phyloP scores from a whole-genome alignment of 1,284 basidiomycete species.

The Pseudozyma pruni region DNA sequence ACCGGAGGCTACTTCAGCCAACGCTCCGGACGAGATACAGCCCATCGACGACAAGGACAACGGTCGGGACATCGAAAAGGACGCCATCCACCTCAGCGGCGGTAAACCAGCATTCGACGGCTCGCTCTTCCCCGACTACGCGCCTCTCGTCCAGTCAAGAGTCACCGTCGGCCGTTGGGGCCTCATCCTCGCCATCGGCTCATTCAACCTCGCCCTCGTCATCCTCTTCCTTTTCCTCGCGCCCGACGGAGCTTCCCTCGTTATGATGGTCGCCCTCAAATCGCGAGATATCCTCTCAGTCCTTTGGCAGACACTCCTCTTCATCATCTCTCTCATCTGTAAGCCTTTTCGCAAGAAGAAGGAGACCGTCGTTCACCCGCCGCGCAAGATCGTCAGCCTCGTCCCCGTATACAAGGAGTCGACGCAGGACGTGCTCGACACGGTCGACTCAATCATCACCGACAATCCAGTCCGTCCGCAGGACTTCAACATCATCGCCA shows the following conservation, averaged over 20 bases:
- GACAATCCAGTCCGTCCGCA: constrained; percentile 19
- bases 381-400: constrained; percentile 33
- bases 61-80: constrained; percentile 18
- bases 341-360: constrained; percentile 21
- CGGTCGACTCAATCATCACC: constrained; percentile 36
- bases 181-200: constrained; percentile 25
- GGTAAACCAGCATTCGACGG: constrained; percentile 16
- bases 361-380: constrained; percentile 15
- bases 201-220: constrained; percentile 23
- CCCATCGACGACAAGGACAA: constrained; percentile 6
- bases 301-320: constrained; percentile 27
- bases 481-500: constrained; percentile 34
- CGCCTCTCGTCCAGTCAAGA: constrained; percentile 23
- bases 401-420: constrained; percentile 39
- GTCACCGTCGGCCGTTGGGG: constrained; percentile 22
- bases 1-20: not conserved
- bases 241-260: constrained; percentile 13
- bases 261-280: constrained; percentile 30
- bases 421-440: constrained; percentile 32
- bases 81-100: not conserved
- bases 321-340: constrained; percentile 1
- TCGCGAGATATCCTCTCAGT: constrained; percentile 34
- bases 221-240: constrained; percentile 30
- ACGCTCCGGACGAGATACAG: constrained; percentile 4
- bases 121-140: constrained; percentile 25